These are phyloP conservation scores for Aspergillus nanangensis DNA, from an alignment of 495 filamentous ascomycete genomes.

Conservation along the genomic window DNA sequence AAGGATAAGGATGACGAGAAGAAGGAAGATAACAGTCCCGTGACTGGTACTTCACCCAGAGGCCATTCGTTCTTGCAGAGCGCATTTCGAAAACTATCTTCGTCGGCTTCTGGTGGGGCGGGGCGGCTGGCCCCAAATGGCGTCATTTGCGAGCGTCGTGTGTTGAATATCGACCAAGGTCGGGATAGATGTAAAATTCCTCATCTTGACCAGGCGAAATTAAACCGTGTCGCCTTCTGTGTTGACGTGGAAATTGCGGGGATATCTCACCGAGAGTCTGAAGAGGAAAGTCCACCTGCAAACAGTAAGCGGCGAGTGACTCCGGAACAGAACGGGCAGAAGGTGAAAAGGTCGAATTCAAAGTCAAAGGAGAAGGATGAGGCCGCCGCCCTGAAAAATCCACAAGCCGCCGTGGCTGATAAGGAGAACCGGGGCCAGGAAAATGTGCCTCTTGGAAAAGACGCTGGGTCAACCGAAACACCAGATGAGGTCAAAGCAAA, in stretches of 20 bases:
- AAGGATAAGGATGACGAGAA: constrained; percentile 53
- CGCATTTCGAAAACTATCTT: constrained; percentile 76
- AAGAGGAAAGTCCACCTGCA: constrained; percentile 31
- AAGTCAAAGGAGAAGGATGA: constrained; percentile 67
- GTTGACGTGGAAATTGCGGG: constrained; percentile 98
- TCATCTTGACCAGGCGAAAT: constrained; percentile 73
- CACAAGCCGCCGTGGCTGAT: constrained; percentile 51
- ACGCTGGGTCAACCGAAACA: constrained; percentile 14
- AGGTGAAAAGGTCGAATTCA: constrained; percentile 48
- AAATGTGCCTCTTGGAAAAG: constrained; percentile 19
- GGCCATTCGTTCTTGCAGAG: constrained; percentile 74
- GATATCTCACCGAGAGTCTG: constrained; percentile 41
- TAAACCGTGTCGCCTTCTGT: constrained; percentile 86
- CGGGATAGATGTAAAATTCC: constrained; percentile 74
- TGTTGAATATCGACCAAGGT: constrained; percentile 80
- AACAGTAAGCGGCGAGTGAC: constrained; percentile 21
- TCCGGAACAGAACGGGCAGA: constrained; percentile 35
- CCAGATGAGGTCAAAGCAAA: constrained; percentile 27
- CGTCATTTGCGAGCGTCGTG: constrained; percentile 61
- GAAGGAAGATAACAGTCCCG: constrained; percentile 50
- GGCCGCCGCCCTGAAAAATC: constrained; percentile 61
- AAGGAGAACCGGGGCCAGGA: constrained; percentile 40
- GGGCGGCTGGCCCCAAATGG: constrained; percentile 49
- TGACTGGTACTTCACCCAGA: constrained; percentile 62
- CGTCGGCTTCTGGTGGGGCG: constrained; percentile 52